Percentiles rank a stretch among this genome's conserved stretches.
phyloP scores from a whole-genome alignment of 176 grass and related monocot genomes.

The Puya raimondii region DNA sequence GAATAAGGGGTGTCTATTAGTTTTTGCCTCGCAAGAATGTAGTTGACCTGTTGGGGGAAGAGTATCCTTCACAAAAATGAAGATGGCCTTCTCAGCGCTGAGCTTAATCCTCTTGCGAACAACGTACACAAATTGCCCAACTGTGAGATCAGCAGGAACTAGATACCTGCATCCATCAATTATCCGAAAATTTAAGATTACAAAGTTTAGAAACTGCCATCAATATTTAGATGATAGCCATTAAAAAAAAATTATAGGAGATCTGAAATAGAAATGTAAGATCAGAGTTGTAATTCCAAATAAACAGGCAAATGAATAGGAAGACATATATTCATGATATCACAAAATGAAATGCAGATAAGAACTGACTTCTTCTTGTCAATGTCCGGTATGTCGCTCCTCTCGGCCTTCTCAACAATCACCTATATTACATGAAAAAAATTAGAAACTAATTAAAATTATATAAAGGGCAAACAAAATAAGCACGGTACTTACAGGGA shows the following conservation, averaged over 20 bases:
- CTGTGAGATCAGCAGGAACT: conserved; percentile 85
- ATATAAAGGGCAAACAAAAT: not conserved
- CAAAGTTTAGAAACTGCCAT: no score
- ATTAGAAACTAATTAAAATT: not conserved
- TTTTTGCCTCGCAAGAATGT: no score
- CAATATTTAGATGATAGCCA: no score
- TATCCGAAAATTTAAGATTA: no score
- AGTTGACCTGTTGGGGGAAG: conserved; percentile 78
- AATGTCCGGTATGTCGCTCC: conserved; percentile 80
- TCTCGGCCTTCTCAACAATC: conserved; percentile 94
- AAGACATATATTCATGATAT: not conserved
- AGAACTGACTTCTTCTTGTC: conserved; percentile 94
- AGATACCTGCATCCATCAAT: conserved; percentile 56
- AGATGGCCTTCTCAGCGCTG: conserved; percentile 89
- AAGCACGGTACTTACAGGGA: conserved; percentile 40
- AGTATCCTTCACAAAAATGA: conserved; percentile 91
- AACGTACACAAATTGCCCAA: conserved; percentile 93
- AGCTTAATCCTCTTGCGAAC: conserved; percentile 97
- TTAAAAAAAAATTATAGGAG: conserved; percentile 31
- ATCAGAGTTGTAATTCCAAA: no score
- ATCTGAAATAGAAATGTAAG: conserved; percentile 22
- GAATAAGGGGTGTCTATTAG: no score
- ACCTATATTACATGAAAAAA: conserved; percentile 37
- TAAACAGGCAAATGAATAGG: not conserved
- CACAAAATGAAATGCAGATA: not conserved